Evolutionary conservation across 2,329 filamentous ascomycete species (phyloP), one percentile per base, ranked within the genome.

Genomic region (Neofusicoccum ribis): DNA sequence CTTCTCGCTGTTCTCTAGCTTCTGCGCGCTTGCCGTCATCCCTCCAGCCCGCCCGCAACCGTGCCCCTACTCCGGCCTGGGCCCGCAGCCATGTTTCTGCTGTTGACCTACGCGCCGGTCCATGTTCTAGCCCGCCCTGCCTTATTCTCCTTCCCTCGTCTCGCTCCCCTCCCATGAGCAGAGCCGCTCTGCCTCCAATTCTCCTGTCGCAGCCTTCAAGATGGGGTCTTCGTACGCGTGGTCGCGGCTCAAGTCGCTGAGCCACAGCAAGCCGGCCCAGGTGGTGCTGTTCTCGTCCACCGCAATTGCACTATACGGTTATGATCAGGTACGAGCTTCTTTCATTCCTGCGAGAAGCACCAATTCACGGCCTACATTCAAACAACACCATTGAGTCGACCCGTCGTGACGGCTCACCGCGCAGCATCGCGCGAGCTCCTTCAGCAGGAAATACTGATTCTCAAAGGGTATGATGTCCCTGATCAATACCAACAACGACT

Each of bases 401-500:
- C 20, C 20, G 20, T 23, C 20, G 20, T 23, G 20, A 23, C 20
- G 20, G 20, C 20, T 23, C 20, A 23, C 20, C 20, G 20, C 20
- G 20, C 20, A 23, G 20, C 20, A 23, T 23, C 20, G 20, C 20
- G 20, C 2, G 20, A 23, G 20, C 20, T 23, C 20, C 20, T 23
- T 23, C 20, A 23, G 20, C 20, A 23, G 20, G 20, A 49, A 4
- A 31, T 41, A 37, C 49, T 65, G 34, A 65, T 43, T 50, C 41
- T 34, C 20, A 1, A 50, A 59, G 54, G 81, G 82, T 44, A 84
- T 85, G 82, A 85, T 83, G 81, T 81, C 78, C 59, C 73, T 85
- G 43, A 84, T 85, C 74, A 85, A 85, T 69, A 85, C 83, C 1
- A 85, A 85, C 67, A 69, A 80, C 56, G 67, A 82, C 68, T 88